Evolutionary conservation across 768 basidiomycete genomes (phyloP), one percentile per base, ranked within the genome.

Genomic region (Kwoniella bestiolae): DNA sequence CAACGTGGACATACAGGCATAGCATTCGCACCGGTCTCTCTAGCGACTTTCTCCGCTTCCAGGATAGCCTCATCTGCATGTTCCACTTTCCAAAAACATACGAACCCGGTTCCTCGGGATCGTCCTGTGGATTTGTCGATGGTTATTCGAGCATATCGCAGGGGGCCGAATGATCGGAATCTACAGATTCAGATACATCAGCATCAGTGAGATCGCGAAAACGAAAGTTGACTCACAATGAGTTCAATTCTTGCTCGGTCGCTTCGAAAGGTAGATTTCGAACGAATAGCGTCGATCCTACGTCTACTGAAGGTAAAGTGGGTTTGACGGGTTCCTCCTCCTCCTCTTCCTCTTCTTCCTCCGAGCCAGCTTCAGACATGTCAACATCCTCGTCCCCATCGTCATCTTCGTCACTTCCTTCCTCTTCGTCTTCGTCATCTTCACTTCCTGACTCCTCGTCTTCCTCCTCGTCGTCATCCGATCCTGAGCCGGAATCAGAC

Each of bases 61-160:
- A 88, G 84, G 25, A 98, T 85, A 8, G 88, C 92, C 65, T 87
- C 88, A 75, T 94, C 89, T 16, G 94, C 94, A 68, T 94, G 90
- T 68, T 88, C 90, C 66, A 86, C 87, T 63, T 94, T 92, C 94
- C 95, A 97, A 82, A 95, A 97, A 79, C 94, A 97, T 2, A 89
- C 93, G 77, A 99, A 99, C 3, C 94, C 96, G 5, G 94, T 95
- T 26, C 96, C 96, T 50, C 93, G 86, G 25, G 95, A 93, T 50
- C 94, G 89, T 18, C 89, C 91, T 1, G 89, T 92, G 1, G 84
- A 87, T 6, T 83, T 84, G 71, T 98, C 96, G 81, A 93, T 83
- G 0, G 94, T 90, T 56, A 98, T 91, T 23, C 92, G 88, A 3
- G 91, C 94, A 78, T 98, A 99, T 25, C 94, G 90, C 18, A 99